Percentiles rank a stretch among this genome's conserved stretches.
Evolutionary conservation across 1,139 yeast genomes (phyloP).

Genomic region (Yamadazyma dushanensis): DNA sequence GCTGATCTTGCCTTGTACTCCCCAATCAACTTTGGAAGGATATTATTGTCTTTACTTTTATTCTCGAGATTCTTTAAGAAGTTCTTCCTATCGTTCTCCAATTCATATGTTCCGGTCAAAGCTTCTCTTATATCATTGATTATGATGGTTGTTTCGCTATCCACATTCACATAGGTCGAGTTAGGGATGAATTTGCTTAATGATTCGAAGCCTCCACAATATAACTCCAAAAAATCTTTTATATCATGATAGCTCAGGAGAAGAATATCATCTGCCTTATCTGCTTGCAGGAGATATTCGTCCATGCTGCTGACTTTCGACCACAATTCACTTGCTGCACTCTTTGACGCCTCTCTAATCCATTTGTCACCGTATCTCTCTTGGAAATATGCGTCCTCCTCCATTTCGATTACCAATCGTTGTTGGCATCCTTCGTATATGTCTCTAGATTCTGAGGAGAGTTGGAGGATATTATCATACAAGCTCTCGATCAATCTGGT

Average conservation of each 20-base stretch:
- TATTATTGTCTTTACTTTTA: constrained; percentile 46
- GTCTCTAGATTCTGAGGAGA: constrained; percentile 41
- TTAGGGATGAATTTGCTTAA: constrained; percentile 53
- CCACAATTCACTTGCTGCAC: constrained; percentile 36
- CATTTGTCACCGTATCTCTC: constrained; percentile 56
- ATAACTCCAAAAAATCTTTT: constrained; percentile 41
- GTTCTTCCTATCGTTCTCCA: constrained; percentile 35
- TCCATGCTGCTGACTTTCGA: constrained; percentile 44
- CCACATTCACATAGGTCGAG: constrained; percentile 41
- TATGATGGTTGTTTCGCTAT: constrained; percentile 35
- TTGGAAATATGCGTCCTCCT: constrained; percentile 56
- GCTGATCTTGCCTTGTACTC: constrained; percentile 31
- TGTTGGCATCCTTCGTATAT: constrained; percentile 46
- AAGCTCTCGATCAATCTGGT: constrained; percentile 38
- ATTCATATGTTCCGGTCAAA: constrained; percentile 23
- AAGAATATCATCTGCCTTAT: constrained; percentile 58
- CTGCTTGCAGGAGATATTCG: constrained; percentile 58
- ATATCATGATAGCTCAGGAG: constrained; percentile 44
- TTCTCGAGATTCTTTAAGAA: constrained; percentile 44
- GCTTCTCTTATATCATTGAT: constrained; percentile 45
- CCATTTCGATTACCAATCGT: constrained; percentile 49
- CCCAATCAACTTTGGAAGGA: constrained; percentile 53
- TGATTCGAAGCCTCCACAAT: constrained; percentile 42
- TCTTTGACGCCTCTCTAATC: constrained; percentile 43
- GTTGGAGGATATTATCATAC: constrained; percentile 44